Percentiles rank a stretch among this genome's conserved stretches.
These are phyloP conservation scores for Fusarium sulawesiense DNA, from an alignment of 2,329 filamentous ascomycete species.

Conservation along the genomic window DNA sequence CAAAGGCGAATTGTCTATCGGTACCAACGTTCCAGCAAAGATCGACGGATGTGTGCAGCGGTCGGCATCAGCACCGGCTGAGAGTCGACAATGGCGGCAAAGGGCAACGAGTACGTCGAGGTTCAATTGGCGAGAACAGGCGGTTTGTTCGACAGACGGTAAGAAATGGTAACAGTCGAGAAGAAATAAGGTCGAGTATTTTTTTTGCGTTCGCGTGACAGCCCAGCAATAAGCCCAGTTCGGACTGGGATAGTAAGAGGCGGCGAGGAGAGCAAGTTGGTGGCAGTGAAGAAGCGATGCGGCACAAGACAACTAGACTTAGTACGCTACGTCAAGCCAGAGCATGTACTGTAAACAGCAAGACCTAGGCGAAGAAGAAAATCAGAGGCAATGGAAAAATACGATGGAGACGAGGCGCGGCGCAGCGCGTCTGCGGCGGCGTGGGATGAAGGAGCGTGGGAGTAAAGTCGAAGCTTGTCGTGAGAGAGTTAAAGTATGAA, in stretches of 20 bases:
- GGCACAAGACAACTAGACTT: constrained; percentile 43
- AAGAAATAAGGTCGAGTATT: constrained; percentile 32
- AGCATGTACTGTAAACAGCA: constrained; percentile 39
- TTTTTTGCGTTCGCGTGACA: constrained; percentile 46
- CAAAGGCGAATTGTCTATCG: constrained; percentile 44
- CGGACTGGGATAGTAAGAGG: constrained; percentile 37
- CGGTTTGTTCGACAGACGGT: constrained; percentile 34
- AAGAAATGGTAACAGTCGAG: constrained; percentile 26
- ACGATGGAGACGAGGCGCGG: constrained; percentile 39
- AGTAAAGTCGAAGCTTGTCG: constrained; percentile 48
- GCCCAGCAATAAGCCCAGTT: constrained; percentile 42
- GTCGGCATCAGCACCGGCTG: constrained; percentile 55
- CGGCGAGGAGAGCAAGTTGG: constrained; percentile 42
- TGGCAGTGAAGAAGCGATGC: constrained; percentile 46
- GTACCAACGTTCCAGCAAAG: constrained; percentile 49
- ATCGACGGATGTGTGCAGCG: constrained; percentile 50
- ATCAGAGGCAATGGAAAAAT: constrained; percentile 36
- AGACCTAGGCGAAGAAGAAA: constrained; percentile 34
- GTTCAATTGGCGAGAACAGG: constrained; percentile 46
- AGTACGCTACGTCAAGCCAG: constrained; percentile 39
- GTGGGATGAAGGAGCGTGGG: constrained; percentile 46
- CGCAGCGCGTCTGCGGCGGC: constrained; percentile 43
- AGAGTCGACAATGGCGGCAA: constrained; percentile 27
- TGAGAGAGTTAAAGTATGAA: constrained; percentile 33
- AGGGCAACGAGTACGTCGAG: constrained; percentile 29